Conservation (phyloP, 768 basidiomycete species). For the Galerina marginata region DNA sequence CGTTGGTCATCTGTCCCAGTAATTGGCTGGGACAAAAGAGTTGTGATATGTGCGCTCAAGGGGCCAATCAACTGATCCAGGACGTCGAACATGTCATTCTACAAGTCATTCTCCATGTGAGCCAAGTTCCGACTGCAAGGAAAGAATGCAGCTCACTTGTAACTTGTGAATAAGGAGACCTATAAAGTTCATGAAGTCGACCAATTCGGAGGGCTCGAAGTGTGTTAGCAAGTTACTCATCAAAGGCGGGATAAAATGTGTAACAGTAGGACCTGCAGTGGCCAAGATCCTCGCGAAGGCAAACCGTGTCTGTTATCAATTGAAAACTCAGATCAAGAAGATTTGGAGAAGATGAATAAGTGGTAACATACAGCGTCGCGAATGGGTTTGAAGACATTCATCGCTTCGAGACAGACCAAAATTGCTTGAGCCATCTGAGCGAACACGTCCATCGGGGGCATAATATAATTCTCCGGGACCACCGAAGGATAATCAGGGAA, state of each 20-base stretch:
- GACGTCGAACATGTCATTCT: slow-evolving; percentile 88
- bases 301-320: slow-evolving; percentile 72
- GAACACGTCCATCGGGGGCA: slow-evolving; percentile 81
- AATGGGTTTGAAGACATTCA: slow-evolving; percentile 86
- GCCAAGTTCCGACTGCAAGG: not conserved
- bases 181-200: slow-evolving; percentile 96
- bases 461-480: slow-evolving; percentile 65
- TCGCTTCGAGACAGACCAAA: slow-evolving; percentile 82
- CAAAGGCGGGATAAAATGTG: slow-evolving; percentile 85
- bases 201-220: slow-evolving; percentile 90
- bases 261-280: slow-evolving; percentile 85
- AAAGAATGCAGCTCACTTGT: slow-evolving; percentile 58
- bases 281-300: slow-evolving; percentile 93
- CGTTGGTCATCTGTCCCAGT: slow-evolving; percentile 87
- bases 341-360: not conserved
- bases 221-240: slow-evolving; percentile 91
- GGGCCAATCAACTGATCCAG: slow-evolving; percentile 91
- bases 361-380: slow-evolving; percentile 80
- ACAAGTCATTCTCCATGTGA: slow-evolving; percentile 3
- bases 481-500: slow-evolving; percentile 90
- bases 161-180: slow-evolving; percentile 89
- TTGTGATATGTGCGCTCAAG: slow-evolving; percentile 80
- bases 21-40: slow-evolving; percentile 79
- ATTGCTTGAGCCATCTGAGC: slow-evolving; percentile 86
- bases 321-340: not conserved